Evolutionary conservation across 1,284 basidiomycete species (phyloP), one percentile per base, ranked within the genome.

Genomic region (Irpex sp.): DNA sequence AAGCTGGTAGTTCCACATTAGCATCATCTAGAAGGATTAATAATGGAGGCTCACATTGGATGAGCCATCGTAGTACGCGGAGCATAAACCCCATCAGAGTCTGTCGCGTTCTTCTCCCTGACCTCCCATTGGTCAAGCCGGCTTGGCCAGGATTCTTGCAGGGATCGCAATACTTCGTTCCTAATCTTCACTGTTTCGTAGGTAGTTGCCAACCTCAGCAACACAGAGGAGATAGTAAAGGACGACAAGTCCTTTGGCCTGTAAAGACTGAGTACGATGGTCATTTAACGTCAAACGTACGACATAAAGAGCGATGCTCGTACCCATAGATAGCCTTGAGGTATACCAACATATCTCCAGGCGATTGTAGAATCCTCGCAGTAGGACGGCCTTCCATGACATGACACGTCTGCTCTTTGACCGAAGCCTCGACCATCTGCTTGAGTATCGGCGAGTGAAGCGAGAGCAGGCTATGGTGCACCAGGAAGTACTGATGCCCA

Each of bases 391-490:
- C 86, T 68, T 88, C 84, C 35, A 89, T 71, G 57, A 67, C 35
- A 56, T 63, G 56, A 47, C 66, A 59, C 5, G 42, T 48, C 7
- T 18, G 55, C 12, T 60, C 54, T 10, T 58, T 18, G 8, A 59
- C 10, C n/a, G 48, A 12, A 14, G 33, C 33, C 18, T 57, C 58
- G 14, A 60, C 36, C 52, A 59, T 52, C 51, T 63, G 39, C 23
- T 63, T 48, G 19, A 66, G 72, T 21, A 81, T 75, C 1, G 69
- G 65, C 0, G 88, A 90, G 65, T 88, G 86, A 12, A 84, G 81
- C 56, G 74, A 79, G 16, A 90, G 73, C 14, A 89, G 72, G n/a
- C 86, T 85, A 65, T 76, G 76, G 69, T 90, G 88, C 4, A 90
- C 84, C 58, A 87, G 68, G 66, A 90, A 90, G 69, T 87, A 88